phyloP scores from a whole-genome alignment of 2,329 filamentous ascomycete genomes.

The Dactylellina leptospora region DNA sequence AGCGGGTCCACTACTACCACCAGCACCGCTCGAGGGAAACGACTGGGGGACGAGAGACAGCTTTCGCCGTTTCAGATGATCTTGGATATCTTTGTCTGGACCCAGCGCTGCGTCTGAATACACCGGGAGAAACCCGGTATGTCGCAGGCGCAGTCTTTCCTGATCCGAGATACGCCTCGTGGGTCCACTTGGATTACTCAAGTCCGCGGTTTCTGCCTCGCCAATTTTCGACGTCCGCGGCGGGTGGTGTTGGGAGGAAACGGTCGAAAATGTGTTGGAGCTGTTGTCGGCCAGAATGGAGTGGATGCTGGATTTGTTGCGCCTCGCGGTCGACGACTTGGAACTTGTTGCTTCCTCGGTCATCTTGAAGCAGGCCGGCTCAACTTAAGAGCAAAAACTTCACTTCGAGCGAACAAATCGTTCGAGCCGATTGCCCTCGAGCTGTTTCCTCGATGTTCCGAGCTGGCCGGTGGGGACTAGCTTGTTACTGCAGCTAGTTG shows the following conservation, averaged over 20 bases:
- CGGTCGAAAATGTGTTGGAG: slow-evolving; percentile 42
- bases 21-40: not conserved
- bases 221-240: slow-evolving; percentile 33
- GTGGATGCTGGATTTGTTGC: slow-evolving; percentile 48
- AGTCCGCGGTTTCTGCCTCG: slow-evolving; percentile 26
- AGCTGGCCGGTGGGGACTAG: slow-evolving; percentile 45
- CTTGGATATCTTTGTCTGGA: slow-evolving; percentile 40
- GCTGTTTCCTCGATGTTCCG: slow-evolving; percentile 42
- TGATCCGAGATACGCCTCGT: slow-evolving; percentile 48
- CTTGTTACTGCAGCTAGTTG: slow-evolving; percentile 32
- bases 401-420: slow-evolving; percentile 23
- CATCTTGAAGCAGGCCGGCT: slow-evolving; percentile 48
- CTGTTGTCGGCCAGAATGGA: slow-evolving; percentile 48
- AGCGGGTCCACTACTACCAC: too few relatives aligned
- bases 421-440: slow-evolving; percentile 4
- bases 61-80: slow-evolving; percentile 41
- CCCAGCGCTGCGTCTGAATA: slow-evolving; percentile 30
- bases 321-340: slow-evolving; percentile 41
- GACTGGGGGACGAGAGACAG: slow-evolving; percentile 29
- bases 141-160: slow-evolving; percentile 37
- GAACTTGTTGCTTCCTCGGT: slow-evolving; percentile 48
- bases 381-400: slow-evolving; percentile 48
- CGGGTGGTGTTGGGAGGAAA: slow-evolving; percentile 24
- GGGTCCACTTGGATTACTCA: slow-evolving; percentile 25
- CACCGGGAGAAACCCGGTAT: slow-evolving; percentile 21